These are phyloP conservation scores for Chamaecyparis obtusa DNA, from an alignment of 75 land plant genomes.

Conservation along the genomic window DNA sequence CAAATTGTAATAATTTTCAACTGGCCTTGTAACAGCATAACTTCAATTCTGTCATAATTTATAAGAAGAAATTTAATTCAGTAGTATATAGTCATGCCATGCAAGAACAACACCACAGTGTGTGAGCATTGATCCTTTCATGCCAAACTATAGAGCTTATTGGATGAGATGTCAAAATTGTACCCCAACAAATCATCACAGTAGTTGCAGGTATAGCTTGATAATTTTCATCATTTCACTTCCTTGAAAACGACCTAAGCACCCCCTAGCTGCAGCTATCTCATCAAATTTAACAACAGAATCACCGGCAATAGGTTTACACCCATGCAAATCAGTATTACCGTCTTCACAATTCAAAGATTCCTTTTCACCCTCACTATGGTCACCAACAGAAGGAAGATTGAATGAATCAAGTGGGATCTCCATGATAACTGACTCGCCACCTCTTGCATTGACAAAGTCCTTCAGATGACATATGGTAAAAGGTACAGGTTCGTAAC, in stretches of 20 bases:
- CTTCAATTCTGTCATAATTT: not conserved
- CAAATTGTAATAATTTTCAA: not conserved
- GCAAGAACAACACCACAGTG: not conserved
- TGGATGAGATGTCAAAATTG: not conserved
- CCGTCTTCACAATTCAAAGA: not conserved
- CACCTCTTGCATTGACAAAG: conserved; percentile 79
- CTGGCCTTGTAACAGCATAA: not conserved
- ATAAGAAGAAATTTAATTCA: not conserved
- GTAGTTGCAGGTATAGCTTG: conserved; percentile 49
- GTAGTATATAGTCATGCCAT: not conserved
- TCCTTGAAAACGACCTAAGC: conserved; percentile 92
- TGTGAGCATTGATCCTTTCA: not conserved
- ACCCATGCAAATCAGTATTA: not conserved
- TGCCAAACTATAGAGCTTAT: not conserved
- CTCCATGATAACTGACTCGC: conserved; percentile 41
- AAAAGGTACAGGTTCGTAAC: conserved; percentile 95
- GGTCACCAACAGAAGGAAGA: conserved; percentile 52
- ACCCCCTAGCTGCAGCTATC: conserved; percentile 87
- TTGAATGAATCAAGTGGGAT: conserved; percentile 65
- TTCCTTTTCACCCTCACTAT: conserved; percentile 15
- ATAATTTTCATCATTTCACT: conserved; percentile 96
- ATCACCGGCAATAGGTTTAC: conserved; percentile 68
- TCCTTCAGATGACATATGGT: conserved; percentile 75
- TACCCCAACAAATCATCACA: not conserved
- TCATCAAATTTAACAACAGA: conserved; percentile 66